These are phyloP conservation scores for Geotrichum fermentans DNA, from an alignment of 1,139 yeast genomes.

Conservation along the genomic window DNA sequence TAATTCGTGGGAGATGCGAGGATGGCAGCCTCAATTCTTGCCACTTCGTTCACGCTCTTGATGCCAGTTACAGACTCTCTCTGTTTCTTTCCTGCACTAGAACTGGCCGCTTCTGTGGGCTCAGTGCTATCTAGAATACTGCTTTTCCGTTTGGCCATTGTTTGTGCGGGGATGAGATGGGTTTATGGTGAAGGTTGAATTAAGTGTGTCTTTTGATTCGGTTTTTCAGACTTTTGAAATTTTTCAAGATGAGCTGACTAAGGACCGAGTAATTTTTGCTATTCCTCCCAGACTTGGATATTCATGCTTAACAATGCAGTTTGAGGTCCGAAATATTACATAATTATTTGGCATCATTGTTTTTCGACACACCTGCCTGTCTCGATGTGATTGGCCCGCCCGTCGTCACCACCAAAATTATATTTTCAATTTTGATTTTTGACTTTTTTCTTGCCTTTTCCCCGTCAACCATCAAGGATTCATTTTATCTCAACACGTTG, in stretches of 20 bases:
- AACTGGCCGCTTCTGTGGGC: background rate
- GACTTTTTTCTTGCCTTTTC: conserved; percentile 3
- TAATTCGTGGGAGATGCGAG: conserved; percentile 44
- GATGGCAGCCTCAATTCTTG: conserved; percentile 27
- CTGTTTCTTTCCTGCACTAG: conserved; percentile 8
- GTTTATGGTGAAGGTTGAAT: background rate
- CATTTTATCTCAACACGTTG: conserved; percentile 1
- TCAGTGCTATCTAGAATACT: conserved; percentile 4
- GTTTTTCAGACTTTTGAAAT: background rate
- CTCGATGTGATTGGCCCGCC: conserved; percentile 9
- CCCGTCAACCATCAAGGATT: conserved; percentile 9
- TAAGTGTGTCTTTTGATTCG: background rate
- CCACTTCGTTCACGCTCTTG: conserved; percentile 10
- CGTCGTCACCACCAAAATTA: conserved; percentile 6
- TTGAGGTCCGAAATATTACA: too few relatives aligned
- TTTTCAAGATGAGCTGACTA: background rate
- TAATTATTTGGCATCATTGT: too few relatives aligned
- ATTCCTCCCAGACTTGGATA: conserved; percentile 6
- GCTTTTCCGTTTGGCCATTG: conserved; percentile 12
- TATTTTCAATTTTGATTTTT: background rate
- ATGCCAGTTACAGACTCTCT: conserved; percentile 5
- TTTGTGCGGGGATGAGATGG: background rate
- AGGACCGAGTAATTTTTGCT: background rate
- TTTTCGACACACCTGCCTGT: background rate
- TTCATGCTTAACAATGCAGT: background rate